Conservation (phyloP, 2,329 filamentous ascomycete genomes). For the Cladosporium sp. region DNA sequence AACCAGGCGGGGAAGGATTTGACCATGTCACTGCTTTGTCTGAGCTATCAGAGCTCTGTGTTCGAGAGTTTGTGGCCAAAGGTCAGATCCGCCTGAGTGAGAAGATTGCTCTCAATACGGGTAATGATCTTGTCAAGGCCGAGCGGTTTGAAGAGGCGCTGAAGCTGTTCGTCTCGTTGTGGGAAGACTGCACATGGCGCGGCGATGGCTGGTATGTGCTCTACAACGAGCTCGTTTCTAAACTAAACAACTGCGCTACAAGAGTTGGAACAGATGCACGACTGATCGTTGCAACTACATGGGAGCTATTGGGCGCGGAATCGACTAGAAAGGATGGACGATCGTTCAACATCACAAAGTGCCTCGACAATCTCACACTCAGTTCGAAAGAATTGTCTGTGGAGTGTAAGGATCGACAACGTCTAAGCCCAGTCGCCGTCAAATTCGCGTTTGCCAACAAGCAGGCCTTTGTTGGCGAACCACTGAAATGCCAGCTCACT, state of each 20-base stretch:
- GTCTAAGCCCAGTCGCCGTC: constrained; percentile 46
- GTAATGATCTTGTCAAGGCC: constrained; percentile 55
- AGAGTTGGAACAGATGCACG: constrained; percentile 44
- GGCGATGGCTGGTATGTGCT: constrained; percentile 61
- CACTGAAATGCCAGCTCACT: constrained; percentile 57
- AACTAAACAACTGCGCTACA: constrained; percentile 56
- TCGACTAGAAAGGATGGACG: constrained; percentile 15
- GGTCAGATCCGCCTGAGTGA: constrained; percentile 58
- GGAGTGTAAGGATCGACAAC: constrained; percentile 26
- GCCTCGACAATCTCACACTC: constrained; percentile 22
- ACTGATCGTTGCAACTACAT: constrained; percentile 56
- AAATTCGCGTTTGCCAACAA: constrained; percentile 56
- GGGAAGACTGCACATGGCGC: constrained; percentile 61
- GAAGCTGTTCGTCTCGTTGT: constrained; percentile 54
- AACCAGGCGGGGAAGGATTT: constrained; percentile 47
- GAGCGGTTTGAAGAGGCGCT: constrained; percentile 55
- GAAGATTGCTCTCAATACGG: constrained; percentile 57
- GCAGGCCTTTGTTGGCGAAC: constrained; percentile 63
- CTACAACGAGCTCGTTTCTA: constrained; percentile 56
- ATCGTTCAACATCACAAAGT: constrained; percentile 24
- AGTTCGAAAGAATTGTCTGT: constrained; percentile 21
- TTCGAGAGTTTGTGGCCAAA: constrained; percentile 52
- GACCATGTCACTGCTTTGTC: constrained; percentile 57
- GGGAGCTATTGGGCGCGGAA: constrained; percentile 52
- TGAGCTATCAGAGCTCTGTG: constrained; percentile 50